Evolutionary conservation across 2,329 filamentous ascomycete species (phyloP), one percentile per base, ranked within the genome.

Genomic region (Chaetomiaceae sp.): DNA sequence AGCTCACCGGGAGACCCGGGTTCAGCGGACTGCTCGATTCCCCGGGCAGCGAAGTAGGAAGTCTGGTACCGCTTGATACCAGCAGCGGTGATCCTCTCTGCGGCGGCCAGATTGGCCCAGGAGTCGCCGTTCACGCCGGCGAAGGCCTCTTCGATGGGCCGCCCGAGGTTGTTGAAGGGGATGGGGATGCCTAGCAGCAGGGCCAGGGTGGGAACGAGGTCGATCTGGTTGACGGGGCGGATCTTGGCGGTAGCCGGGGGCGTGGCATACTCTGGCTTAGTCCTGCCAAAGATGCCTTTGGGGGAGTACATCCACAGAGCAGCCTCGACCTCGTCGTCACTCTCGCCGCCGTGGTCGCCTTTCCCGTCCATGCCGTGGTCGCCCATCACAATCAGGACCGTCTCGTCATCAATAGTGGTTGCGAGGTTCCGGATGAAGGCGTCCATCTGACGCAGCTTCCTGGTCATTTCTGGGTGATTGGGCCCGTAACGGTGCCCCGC

Each of bases 221-320:
- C 93, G 58, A 99, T 99, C 69, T 99, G 93, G 53, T 82, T 82
- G 35, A 83, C 79, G 0, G 87, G 83, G 9, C 87, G 78, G 19
- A 84, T 79, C 66, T 93, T 95, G 35, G 91, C 90, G 19, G 79
- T 88, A n/a, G 72, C 68, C 6, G 81, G 83, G 16, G 83, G 84
- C 17, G 74, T 71, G 13, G 70, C 65, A 57, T 76, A 78, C 5
- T 81, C 78, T 3, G 80, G 71, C 43, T 80, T 75, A 2, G 82
- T 87, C 34, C 90, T 83, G 14, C 93, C 93, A 67, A 99, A 99
- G 9, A 88, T 68, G 0, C 83, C 83, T 60, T 82, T 85, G 68
- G 91, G 95, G 1, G 93, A 95, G 67, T 97, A 99, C 90, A 99
- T 95, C 92, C 93, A 99, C 41, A 99, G 69, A 2, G 93, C 90